Percentiles rank a stretch among this genome's conserved stretches.
Conservation (phyloP, 345 rosid species). For the Capsella bursapastoris region DNA sequence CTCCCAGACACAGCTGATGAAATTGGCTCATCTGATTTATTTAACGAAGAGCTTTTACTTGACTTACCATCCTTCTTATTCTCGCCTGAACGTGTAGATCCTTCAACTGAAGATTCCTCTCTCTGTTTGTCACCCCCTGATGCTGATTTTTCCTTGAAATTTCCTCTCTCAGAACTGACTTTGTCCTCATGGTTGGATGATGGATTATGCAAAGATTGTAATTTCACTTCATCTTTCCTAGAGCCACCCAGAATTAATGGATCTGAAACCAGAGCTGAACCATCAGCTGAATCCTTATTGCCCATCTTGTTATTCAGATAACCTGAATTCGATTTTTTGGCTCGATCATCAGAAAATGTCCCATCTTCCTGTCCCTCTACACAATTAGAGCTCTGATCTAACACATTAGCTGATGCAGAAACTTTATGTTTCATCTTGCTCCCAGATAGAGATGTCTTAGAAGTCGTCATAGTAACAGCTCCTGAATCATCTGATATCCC, state of each 20-base stretch:
- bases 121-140: constrained; percentile 41
- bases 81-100: constrained; percentile 41
- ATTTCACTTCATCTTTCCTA: constrained; percentile 46
- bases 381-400: constrained; percentile 49
- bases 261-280: constrained; percentile 55
- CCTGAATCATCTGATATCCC: constrained; percentile 49
- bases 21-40: constrained; percentile 50
- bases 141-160: constrained; percentile 46
- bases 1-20: constrained; percentile 55
- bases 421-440: constrained; percentile 42
- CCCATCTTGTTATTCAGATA: constrained; percentile 44
- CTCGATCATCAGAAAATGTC: constrained; percentile 53
- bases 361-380: constrained; percentile 68
- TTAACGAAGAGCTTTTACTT: constrained; percentile 43
- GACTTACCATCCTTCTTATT: constrained; percentile 51
- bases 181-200: constrained; percentile 33
- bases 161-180: constrained; percentile 28
- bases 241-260: constrained; percentile 46
- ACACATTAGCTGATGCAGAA: constrained; percentile 46
- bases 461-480: constrained; percentile 46
- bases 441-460: constrained; percentile 44
- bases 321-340: constrained; percentile 42
- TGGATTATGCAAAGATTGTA: constrained; percentile 32
- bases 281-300: constrained; percentile 49
- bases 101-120: constrained; percentile 44